A percentile compares a stretch with the other conserved stretches of the same genome.
Evolutionary conservation across 2,329 filamentous ascomycete genomes (phyloP).

Genomic region (Ophiostoma australiae): DNA sequence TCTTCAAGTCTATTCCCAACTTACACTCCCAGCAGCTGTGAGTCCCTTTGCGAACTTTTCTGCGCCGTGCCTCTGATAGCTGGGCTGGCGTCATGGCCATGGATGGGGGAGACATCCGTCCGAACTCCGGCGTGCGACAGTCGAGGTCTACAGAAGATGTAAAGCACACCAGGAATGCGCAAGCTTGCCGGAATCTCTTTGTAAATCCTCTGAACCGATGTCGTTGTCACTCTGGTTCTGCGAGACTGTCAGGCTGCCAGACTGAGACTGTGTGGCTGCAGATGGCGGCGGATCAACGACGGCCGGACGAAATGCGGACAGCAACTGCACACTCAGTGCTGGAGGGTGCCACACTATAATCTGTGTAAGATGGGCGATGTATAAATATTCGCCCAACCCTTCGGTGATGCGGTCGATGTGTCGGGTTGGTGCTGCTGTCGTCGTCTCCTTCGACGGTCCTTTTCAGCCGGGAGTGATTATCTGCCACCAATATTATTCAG

Average conservation of each 20-base stretch:
- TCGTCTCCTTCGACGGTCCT: background rate
- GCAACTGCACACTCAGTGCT: background rate
- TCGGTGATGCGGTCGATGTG: background rate
- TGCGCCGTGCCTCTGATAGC: conserved; percentile 34
- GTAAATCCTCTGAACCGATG: background rate
- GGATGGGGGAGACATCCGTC: conserved; percentile 10
- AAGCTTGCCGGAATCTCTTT: too few species aligned
- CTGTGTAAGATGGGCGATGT: background rate
- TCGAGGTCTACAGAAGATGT: background rate
- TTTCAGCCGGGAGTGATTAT: background rate
- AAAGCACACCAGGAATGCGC: background rate
- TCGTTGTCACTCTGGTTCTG: background rate
- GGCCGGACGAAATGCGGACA: background rate
- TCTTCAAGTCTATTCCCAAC: conserved; percentile 16
- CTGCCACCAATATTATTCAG: background rate
- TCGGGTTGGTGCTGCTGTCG: background rate
- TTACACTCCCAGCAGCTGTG: conserved; percentile 53
- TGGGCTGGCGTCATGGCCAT: conserved; percentile 21
- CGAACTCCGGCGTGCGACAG: background rate
- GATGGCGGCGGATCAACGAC: background rate
- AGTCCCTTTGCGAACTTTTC: conserved; percentile 49
- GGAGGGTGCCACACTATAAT: background rate
- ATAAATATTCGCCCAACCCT: background rate
- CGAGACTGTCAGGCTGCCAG: too few species aligned
- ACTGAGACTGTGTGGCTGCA: background rate